Base-by-base conservation (phyloP, 2,329 filamentous ascomycete species). In the Epichloe baconii region DNA sequence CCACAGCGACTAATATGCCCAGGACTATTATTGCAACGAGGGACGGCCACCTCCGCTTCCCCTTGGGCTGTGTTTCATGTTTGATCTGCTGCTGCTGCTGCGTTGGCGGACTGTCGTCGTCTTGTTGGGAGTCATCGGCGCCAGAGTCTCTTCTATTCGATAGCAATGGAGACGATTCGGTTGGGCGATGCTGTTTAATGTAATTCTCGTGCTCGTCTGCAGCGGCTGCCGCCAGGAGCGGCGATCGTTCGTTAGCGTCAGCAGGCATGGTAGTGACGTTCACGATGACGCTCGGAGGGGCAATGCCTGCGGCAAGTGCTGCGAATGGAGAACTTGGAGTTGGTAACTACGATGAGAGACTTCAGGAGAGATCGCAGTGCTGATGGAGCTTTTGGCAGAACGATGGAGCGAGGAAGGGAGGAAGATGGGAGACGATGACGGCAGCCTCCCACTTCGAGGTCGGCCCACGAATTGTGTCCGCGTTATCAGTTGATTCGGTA, bases 11-110 rank as follows among this genome's bases (percentile, higher is more conserved):
- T 6, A 82, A 61, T 2, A 79, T 57, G 47, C 77, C 85, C 8
- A 97, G 69, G 2, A 85, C 52, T 1, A 76, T 58, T 54, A 95
- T 79, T 34, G 90, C 85, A 38, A 94, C 74, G 35, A 88, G 72
- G 38, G 85, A 91, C 8, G 88, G 84, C 88, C 88, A 95, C 70
- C 82, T 57, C 49, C 44, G 41, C 49, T 51, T 57, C 19, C 35
- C 57, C 48, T 54, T 57, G 26, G 57, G 56, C 47, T 53, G 61
- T 21, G 68, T 61, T 50, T 61, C 60, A 38, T 53, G 35, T 31
- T 36, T 52, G 5, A 54, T 47, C 56, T 54, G 41, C 17, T 15
- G 57, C 64, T 48, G 63, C 60, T 37, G 66, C 64, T 49, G 64
- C 60, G 26, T 62, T 58, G 15, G 68, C 31, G 44, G 17, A 37